Percentiles rank a stretch among this genome's conserved stretches.
These are phyloP conservation scores for Salmacisia buchloeana DNA, from an alignment of 1,284 basidiomycete genomes.

Conservation along the genomic window DNA sequence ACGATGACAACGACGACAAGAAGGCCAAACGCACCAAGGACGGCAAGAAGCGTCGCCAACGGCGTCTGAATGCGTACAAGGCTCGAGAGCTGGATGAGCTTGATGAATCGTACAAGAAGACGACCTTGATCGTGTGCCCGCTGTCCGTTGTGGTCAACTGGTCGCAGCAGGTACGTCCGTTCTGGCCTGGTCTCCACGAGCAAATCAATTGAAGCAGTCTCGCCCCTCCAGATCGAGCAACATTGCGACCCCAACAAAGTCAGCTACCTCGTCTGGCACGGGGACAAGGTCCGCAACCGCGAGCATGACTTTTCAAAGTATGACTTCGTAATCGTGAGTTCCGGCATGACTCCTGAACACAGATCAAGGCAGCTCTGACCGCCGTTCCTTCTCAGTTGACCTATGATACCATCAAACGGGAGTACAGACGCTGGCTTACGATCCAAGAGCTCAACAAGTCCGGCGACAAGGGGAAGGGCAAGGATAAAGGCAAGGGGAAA, in stretches of 20 bases:
- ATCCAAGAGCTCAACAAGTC: background rate
- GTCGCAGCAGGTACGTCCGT: constrained; percentile 64
- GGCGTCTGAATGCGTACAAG: constrained; percentile 1
- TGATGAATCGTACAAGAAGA: constrained; percentile 4
- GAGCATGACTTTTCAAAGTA: constrained; percentile 53
- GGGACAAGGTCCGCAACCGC: constrained; percentile 56
- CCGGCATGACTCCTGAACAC: background rate
- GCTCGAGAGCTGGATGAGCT: background rate
- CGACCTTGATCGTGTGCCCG: constrained; percentile 64
- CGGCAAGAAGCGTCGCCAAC: background rate
- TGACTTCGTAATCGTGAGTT: constrained; percentile 72
- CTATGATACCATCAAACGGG: constrained; percentile 62
- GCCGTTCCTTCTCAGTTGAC: constrained; percentile 53
- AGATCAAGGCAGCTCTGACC: background rate
- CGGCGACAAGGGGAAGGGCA: constrained; percentile 15
- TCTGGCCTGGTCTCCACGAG: background rate
- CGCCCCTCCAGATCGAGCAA: constrained; percentile 4
- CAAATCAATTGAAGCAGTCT: background rate
- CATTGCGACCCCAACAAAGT: constrained; percentile 61
- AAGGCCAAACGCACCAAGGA: constrained; percentile 5
- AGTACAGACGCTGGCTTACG: constrained; percentile 3
- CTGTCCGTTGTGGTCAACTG: constrained; percentile 83
- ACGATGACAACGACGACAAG: background rate
- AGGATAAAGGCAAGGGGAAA: constrained; percentile 54
- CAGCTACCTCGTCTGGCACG: constrained; percentile 55